Conservation (phyloP, 768 basidiomycete genomes). For the Lenzites betulinus region DNA sequence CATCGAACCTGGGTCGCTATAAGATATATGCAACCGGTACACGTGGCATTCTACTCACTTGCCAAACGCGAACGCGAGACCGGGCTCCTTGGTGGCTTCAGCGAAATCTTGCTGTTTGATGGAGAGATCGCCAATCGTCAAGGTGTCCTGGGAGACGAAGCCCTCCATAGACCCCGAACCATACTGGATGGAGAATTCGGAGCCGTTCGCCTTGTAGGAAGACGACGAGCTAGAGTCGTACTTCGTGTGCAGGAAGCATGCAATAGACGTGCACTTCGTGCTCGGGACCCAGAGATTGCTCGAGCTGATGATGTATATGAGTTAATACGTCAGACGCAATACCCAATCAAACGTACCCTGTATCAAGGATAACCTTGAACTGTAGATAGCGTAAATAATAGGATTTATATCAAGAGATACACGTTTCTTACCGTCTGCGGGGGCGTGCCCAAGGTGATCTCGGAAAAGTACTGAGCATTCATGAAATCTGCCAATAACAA, state of each 20-base stretch:
- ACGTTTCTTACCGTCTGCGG: conserved; percentile 65
- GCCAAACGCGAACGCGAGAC: conserved; percentile 95
- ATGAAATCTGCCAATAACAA: conserved; percentile 71
- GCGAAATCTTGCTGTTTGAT: conserved; percentile 85
- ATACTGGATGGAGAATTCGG: conserved; percentile 88
- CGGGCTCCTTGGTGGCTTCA: conserved; percentile 94
- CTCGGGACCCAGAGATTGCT: conserved; percentile 97
- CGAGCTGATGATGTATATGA: conserved; percentile 48
- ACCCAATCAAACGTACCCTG: conserved; percentile 55
- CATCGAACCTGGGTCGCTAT: conserved; percentile 72
- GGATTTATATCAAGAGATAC: neutral
- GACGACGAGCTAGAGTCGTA: conserved; percentile 81
- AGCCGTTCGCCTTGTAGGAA: conserved; percentile 88
- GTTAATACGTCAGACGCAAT: neutral
- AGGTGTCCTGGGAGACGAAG: conserved; percentile 81
- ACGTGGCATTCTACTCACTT: conserved; percentile 54
- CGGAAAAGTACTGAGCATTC: conserved; percentile 97
- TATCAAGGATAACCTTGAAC: conserved; percentile 96
- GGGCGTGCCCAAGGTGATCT: conserved; percentile 82
- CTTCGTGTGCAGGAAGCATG: conserved; percentile 92
- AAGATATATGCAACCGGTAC: too few species aligned
- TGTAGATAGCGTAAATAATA: conserved; percentile 30
- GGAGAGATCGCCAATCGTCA: conserved; percentile 80
- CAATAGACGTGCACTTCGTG: conserved; percentile 77
- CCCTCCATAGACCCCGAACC: conserved; percentile 98